A percentile compares a stretch with the other conserved stretches of the same genome.
Conservation (phyloP, 2,329 filamentous ascomycete species). For the Parascedosporium putredinis region DNA sequence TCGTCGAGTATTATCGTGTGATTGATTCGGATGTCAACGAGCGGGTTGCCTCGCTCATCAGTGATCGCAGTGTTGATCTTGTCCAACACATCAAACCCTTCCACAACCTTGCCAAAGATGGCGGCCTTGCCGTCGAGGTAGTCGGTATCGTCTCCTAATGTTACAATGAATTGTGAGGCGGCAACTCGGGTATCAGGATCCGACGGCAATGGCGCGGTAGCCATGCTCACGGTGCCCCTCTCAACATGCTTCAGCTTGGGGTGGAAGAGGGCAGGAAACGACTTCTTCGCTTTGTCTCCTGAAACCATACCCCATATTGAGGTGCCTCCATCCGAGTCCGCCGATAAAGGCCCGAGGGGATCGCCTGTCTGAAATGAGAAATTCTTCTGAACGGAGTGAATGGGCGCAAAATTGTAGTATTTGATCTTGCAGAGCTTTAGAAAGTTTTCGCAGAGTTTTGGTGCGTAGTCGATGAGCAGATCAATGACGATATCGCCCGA, state of each 20-base stretch:
- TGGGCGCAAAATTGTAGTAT: conserved; percentile 95
- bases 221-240: conserved; percentile 92
- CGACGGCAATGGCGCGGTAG: conserved; percentile 65
- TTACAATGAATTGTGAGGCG: conserved; percentile 89
- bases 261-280: conserved; percentile 75
- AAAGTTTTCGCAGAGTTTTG: conserved; percentile 93
- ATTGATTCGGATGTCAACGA: conserved; percentile 90
- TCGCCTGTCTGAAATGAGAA: conserved; percentile 97
- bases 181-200: conserved; percentile 77
- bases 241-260: conserved; percentile 82
- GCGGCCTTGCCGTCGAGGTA: conserved; percentile 89
- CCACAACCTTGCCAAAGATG: conserved; percentile 89
- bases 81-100: conserved; percentile 88
- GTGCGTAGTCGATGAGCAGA: conserved; percentile 77
- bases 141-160: conserved; percentile 78
- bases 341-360: conserved; percentile 74
- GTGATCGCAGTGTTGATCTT: conserved; percentile 87
- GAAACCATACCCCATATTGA: conserved; percentile 85
- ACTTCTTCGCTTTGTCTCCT: conserved; percentile 54
- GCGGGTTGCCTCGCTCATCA: conserved; percentile 73
- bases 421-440: conserved; percentile 97
- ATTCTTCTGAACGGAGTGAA: conserved; percentile 86
- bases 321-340: conserved; percentile 80
- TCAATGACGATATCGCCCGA: conserved; percentile 92
- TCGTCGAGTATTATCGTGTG: conserved; percentile 90